Conservation (phyloP, 2,329 filamentous ascomycete genomes). For the Aspergillus fumigatus region DNA sequence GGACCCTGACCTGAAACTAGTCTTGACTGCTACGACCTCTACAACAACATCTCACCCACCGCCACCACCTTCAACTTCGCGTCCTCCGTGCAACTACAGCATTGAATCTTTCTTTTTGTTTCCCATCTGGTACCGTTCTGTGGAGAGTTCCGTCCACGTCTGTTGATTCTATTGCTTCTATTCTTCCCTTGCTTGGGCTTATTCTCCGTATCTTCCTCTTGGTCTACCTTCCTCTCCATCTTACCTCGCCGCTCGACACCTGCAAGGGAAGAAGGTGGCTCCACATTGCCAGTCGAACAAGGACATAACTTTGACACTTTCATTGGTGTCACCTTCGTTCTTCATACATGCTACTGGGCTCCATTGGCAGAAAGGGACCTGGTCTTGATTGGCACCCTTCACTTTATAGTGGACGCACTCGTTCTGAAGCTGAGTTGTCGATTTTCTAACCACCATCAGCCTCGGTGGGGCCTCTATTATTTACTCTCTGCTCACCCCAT, state of each 20-base stretch:
- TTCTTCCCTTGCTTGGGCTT: background rate
- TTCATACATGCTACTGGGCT: slow-evolving; percentile 17
- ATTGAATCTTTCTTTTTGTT: background rate
- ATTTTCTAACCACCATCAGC: background rate
- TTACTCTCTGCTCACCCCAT: slow-evolving; percentile 4
- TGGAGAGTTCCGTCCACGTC: background rate
- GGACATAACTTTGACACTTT: slow-evolving; percentile 6
- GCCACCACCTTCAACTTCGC: background rate
- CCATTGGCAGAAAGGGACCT: slow-evolving; percentile 9
- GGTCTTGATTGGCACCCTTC: background rate
- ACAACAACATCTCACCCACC: slow-evolving; percentile 1
- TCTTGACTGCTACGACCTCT: background rate
- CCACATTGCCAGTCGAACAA: slow-evolving; percentile 10
- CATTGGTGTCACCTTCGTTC: slow-evolving; percentile 17
- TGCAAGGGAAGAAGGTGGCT: background rate
- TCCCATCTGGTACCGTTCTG: background rate
- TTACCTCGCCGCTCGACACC: slow-evolving; percentile 13
- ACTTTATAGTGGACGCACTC: background rate
- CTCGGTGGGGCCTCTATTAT: background rate
- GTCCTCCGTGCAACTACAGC: slow-evolving; percentile 7
- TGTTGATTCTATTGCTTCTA: background rate
- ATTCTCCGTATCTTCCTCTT: slow-evolving; percentile 4
- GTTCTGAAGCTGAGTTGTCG: background rate
- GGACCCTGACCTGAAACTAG: background rate
- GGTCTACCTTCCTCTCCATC: slow-evolving; percentile 7